A percentile compares a stretch with the other conserved stretches of the same genome.
Evolutionary conservation across 495 filamentous ascomycete species (phyloP).

Genomic region (Talaromyces wortmannii): DNA sequence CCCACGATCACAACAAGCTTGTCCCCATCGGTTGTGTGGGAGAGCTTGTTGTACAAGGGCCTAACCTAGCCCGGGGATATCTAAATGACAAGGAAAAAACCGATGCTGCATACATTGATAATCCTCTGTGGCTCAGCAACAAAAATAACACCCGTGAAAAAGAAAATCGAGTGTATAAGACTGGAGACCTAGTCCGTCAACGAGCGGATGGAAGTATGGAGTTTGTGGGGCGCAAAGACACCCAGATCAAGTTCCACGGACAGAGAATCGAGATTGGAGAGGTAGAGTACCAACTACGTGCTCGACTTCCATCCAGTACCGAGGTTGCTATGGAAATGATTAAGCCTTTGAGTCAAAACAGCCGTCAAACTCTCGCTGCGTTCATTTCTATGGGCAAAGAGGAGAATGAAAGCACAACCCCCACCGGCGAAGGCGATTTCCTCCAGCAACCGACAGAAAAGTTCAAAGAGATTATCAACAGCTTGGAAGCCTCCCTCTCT

Average conservation of each 20-base stretch:
- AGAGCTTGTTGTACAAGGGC: conserved; percentile 54
- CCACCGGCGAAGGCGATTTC: neutral
- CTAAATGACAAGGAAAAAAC: conserved; percentile 37
- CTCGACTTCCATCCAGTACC: conserved; percentile 18
- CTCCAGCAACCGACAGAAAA: neutral
- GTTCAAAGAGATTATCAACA: neutral
- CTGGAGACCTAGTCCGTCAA: conserved; percentile 72
- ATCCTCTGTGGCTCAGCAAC: conserved; percentile 30
- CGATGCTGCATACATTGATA: conserved; percentile 20
- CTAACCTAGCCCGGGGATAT: conserved; percentile 45
- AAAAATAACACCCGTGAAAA: neutral
- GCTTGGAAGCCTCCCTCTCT: neutral
- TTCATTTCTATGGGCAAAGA: conserved; percentile 17
- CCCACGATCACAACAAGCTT: conserved; percentile 35
- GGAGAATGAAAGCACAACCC: conserved; percentile 11
- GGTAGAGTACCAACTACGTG: conserved; percentile 37
- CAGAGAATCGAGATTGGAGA: conserved; percentile 73
- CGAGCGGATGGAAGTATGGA: conserved; percentile 64
- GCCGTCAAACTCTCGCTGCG: conserved; percentile 27
- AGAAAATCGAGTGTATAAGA: conserved; percentile 49
- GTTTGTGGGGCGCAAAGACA: conserved; percentile 69
- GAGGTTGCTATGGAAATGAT: conserved; percentile 37
- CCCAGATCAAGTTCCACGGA: conserved; percentile 75
- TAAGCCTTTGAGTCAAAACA: conserved; percentile 17
- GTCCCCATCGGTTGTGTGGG: conserved; percentile 47